Conservation (phyloP, 2,329 filamentous ascomycete species). For the Colletotrichum spaethianum region DNA sequence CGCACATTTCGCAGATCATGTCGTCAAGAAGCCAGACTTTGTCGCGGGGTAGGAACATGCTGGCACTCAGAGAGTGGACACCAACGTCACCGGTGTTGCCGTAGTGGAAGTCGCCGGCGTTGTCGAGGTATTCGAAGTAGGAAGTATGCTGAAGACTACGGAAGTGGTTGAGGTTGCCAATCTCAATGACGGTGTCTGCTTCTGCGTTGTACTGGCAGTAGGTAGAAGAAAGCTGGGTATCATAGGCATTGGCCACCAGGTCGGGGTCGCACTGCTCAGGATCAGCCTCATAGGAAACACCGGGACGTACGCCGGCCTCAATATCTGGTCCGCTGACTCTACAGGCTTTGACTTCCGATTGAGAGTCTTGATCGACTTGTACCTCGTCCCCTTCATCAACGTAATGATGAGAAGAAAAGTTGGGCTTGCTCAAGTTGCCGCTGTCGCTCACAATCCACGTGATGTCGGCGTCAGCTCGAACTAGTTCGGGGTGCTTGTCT, state of each 20-base stretch:
- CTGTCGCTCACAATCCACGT: conserved; percentile 60
- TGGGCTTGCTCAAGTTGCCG: conserved; percentile 20
- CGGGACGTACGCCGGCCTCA: conserved; percentile 44
- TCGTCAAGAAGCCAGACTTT: conserved; percentile 57
- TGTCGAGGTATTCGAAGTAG: conserved; percentile 66
- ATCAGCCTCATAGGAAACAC: conserved; percentile 24
- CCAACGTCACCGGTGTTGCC: conserved; percentile 63
- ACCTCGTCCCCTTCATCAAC: not conserved
- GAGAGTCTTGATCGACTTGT: not conserved
- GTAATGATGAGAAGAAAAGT: conserved; percentile 36
- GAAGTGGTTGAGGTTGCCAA: conserved; percentile 67
- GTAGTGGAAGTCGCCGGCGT: conserved; percentile 63
- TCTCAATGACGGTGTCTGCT: conserved; percentile 68
- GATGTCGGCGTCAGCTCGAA: conserved; percentile 64
- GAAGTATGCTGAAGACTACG: conserved; percentile 61
- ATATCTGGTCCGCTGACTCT: conserved; percentile 11
- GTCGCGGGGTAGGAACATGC: conserved; percentile 65
- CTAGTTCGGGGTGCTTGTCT: conserved; percentile 57
- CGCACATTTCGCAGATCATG: conserved; percentile 46
- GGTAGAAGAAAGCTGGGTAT: conserved; percentile 53
- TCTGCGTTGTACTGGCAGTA: conserved; percentile 67
- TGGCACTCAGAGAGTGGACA: conserved; percentile 68
- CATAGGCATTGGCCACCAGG: conserved; percentile 47
- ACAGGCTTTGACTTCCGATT: not conserved
- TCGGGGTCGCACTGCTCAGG: conserved; percentile 19